Percentiles rank a stretch among this genome's conserved stretches.
phyloP scores from a whole-genome alignment of 805 yeast genomes.

The Ascoidea asiatica region DNA sequence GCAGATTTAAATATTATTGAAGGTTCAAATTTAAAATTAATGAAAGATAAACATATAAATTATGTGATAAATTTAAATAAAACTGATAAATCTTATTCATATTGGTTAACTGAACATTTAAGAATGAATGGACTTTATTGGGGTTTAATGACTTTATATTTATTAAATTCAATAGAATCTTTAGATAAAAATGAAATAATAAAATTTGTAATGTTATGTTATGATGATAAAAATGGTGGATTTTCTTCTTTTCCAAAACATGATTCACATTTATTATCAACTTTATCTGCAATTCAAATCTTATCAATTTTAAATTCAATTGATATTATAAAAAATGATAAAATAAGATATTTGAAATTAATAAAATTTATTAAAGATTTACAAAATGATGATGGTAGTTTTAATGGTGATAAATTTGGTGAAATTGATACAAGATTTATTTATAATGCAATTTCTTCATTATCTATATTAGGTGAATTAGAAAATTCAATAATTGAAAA shows the following conservation, averaged over 20 bases:
- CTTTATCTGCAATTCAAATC: conserved; percentile 79
- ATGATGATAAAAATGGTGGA: conserved; percentile 49
- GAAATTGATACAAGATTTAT: conserved; percentile 89
- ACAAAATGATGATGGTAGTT: conserved; percentile 46
- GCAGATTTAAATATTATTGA: too few relatives aligned
- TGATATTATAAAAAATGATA: conserved; percentile 22
- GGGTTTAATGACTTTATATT: conserved; percentile 73
- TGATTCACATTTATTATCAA: conserved; percentile 76
- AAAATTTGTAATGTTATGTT: conserved; percentile 58
- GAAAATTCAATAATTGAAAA: conserved; percentile 37
- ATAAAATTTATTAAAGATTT: conserved; percentile 23
- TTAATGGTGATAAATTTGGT: conserved; percentile 84
- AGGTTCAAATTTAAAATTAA: too few relatives aligned
- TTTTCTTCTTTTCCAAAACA: conserved; percentile 85
- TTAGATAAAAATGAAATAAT: conserved; percentile 52
- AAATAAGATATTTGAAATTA: conserved; percentile 19
- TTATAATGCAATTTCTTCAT: conserved; percentile 64
- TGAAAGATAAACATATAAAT: conserved; percentile 38
- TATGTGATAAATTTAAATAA: conserved; percentile 44
- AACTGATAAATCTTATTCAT: conserved; percentile 48
- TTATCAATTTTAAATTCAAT: conserved; percentile 52
- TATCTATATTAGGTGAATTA: conserved; percentile 56
- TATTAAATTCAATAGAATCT: conserved; percentile 40
- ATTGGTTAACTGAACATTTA: conserved; percentile 84
- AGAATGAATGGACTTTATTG: conserved; percentile 89